Base-by-base conservation (phyloP, 2,329 filamentous ascomycete species). In the Epicoccum nigrum region DNA sequence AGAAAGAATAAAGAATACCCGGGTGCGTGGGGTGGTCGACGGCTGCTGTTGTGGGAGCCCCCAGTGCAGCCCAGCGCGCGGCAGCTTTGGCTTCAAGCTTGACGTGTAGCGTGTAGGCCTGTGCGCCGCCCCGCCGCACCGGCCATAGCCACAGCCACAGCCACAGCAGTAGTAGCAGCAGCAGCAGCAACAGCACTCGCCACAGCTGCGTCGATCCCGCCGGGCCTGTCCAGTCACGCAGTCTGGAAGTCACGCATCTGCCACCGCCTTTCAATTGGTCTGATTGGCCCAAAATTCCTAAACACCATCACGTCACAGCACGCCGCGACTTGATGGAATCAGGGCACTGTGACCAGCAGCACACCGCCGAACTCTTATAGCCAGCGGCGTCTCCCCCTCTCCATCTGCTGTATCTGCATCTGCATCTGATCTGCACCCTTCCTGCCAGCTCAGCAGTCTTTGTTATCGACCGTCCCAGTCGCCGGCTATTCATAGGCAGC, bases 401-500 rank as follows among this genome's bases (percentile, higher is more conserved):
- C 9, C 50, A 31, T 35, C 5, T 45, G 50, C 55, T 57, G 33
- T 48, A 60, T 48, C 45, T 54, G 56, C 48, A 46, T 39, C 54
- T n/a, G n/a, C n/a, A n/a, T n/a, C n/a, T n/a, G n/a, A n/a, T n/a
- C n/a, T n/a, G n/a, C n/a, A n/a, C n/a, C n/a, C n/a, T 53, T 39
- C 35, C 49, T 55, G 46, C 48, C 50, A 45, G 34, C 45, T 49
- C 48, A 42, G 32, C 45, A 34, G 30, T 23, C 28, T 25, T 52
- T 51, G 50, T 59, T 57, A 47, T 54, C 52, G 53, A 55, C 58
- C 45, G 46, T 59, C 54, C 58, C 58, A 61, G 60, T 67, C 56
- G 61, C 35, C 61, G 39, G 43, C 67, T 73, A 69, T 70, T 65
- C 62, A 65, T 69, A 72, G 49, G 64, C 67, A 59, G 65, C 67